A percentile compares a stretch with the other conserved stretches of the same genome.
These are phyloP conservation scores for Typha latifolia DNA, from an alignment of 176 grass and related monocot species.

Conservation along the genomic window DNA sequence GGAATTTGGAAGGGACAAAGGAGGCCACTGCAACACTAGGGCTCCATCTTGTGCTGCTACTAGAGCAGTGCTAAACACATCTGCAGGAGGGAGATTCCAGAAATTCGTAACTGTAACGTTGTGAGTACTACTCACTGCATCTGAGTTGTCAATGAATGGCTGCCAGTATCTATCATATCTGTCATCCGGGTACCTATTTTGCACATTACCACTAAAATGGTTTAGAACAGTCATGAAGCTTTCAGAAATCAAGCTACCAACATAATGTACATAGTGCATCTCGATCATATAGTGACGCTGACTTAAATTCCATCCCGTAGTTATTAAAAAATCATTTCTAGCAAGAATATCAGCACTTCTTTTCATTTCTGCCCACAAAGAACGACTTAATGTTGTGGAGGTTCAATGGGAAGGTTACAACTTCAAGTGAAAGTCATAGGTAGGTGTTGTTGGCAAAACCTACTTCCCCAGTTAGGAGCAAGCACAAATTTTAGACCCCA, in stretches of 20 bases:
- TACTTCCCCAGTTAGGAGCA: too few species aligned
- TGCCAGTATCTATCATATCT: constrained; percentile 78
- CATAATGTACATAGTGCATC: neutral
- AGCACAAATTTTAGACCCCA: too few species aligned
- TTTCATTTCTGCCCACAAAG: too few species aligned
- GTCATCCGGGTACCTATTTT: constrained; percentile 85
- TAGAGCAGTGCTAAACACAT: constrained; percentile 66
- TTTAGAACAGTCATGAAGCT: neutral
- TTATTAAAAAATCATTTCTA: too few species aligned
- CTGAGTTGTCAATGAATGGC: constrained; percentile 45
- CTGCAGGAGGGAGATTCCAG: constrained; percentile 81
- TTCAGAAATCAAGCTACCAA: neutral
- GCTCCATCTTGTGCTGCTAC: constrained; percentile 45
- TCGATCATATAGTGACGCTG: neutral
- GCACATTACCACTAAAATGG: neutral
- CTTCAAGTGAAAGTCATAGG: too few species aligned
- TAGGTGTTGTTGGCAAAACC: too few species aligned
- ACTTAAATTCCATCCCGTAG: neutral
- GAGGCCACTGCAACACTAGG: constrained; percentile 70
- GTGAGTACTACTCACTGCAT: constrained; percentile 67
- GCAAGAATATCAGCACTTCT: too few species aligned
- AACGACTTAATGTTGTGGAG: too few species aligned
- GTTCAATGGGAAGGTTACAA: too few species aligned
- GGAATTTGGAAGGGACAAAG: constrained; percentile 53
- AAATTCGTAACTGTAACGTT: constrained; percentile 60